These are phyloP conservation scores for Aspergillus sp. DNA, from an alignment of 2,329 filamentous ascomycete genomes.

Conservation along the genomic window DNA sequence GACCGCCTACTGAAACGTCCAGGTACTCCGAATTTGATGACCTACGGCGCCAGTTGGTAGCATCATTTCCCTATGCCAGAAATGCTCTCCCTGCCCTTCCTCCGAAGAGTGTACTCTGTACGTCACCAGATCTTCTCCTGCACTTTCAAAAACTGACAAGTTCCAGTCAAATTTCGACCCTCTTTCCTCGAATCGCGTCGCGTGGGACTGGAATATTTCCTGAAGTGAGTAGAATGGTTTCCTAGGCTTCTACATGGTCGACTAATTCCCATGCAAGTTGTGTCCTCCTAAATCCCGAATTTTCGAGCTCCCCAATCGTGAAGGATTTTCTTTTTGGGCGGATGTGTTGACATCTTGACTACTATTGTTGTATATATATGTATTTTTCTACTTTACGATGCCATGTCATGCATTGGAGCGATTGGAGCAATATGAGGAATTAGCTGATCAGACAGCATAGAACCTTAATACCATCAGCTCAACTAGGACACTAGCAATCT, in stretches of 20 bases:
- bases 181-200: constrained; percentile 83
- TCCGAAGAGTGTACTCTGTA: constrained; percentile 85
- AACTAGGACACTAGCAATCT: too few relatives aligned
- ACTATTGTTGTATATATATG: neutral
- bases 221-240: constrained; percentile 65
- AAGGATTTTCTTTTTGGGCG: constrained; percentile 79
- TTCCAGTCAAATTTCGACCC: constrained; percentile 66
- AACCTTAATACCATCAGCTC: neutral
- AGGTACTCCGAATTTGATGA: constrained; percentile 93
- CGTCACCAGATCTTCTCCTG: constrained; percentile 27
- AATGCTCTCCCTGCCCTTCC: constrained; percentile 86
- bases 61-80: constrained; percentile 79
- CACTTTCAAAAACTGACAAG: constrained; percentile 8
- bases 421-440: neutral
- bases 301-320: constrained; percentile 83
- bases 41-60: constrained; percentile 68
- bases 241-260: neutral
- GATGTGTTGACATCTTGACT: constrained; percentile 19
- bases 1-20: constrained; percentile 12
- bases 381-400: constrained; percentile 4
- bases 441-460: neutral
- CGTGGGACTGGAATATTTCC: constrained; percentile 81
- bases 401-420: constrained; percentile 6
- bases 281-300: constrained; percentile 88
- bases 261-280: constrained; percentile 55